These are phyloP conservation scores for Calonectria pseudoreteaudii DNA, from an alignment of 2,329 filamentous ascomycete species.

Conservation along the genomic window DNA sequence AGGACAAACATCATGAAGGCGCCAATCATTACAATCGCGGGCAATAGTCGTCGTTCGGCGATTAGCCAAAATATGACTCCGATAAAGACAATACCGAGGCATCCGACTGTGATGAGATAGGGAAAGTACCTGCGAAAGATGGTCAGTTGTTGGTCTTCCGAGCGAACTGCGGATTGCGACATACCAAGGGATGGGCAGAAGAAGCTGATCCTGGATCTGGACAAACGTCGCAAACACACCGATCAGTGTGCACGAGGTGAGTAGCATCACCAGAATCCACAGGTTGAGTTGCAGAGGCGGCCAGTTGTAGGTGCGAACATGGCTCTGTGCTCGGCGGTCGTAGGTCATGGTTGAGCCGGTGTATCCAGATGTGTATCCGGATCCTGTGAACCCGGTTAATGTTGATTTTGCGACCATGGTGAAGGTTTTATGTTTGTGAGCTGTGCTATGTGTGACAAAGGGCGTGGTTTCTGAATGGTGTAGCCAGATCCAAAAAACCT, in stretches of 20 bases:
- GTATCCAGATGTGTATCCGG: slow-evolving; percentile 15
- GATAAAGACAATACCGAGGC: slow-evolving; percentile 75
- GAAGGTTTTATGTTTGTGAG: background rate
- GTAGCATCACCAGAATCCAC: slow-evolving; percentile 75
- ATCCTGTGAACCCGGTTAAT: slow-evolving; percentile 46
- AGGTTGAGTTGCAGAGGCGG: slow-evolving; percentile 75
- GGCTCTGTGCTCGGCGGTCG: slow-evolving; percentile 55
- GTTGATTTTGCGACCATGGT: slow-evolving; percentile 46
- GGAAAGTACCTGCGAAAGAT: slow-evolving; percentile 69
- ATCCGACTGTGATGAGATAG: slow-evolving; percentile 70
- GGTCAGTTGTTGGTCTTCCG: background rate
- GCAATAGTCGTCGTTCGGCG: slow-evolving; percentile 69
- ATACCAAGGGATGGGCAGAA: slow-evolving; percentile 70
- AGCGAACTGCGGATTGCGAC: slow-evolving; percentile 32
- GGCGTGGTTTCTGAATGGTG: background rate
- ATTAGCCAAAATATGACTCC: slow-evolving; percentile 73
- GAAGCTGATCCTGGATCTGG: slow-evolving; percentile 66
- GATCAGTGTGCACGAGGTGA: slow-evolving; percentile 68
- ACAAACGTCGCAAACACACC: slow-evolving; percentile 73
- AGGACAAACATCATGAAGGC: slow-evolving; percentile 75
- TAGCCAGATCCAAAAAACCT: background rate
- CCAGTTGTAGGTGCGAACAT: slow-evolving; percentile 74
- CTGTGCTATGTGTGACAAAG: background rate
- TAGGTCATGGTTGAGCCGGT: slow-evolving; percentile 57
- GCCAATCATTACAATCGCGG: slow-evolving; percentile 72